These are phyloP conservation scores for Coleophoma eucalyptorum DNA, from an alignment of 2,329 filamentous ascomycete species.

Conservation along the genomic window DNA sequence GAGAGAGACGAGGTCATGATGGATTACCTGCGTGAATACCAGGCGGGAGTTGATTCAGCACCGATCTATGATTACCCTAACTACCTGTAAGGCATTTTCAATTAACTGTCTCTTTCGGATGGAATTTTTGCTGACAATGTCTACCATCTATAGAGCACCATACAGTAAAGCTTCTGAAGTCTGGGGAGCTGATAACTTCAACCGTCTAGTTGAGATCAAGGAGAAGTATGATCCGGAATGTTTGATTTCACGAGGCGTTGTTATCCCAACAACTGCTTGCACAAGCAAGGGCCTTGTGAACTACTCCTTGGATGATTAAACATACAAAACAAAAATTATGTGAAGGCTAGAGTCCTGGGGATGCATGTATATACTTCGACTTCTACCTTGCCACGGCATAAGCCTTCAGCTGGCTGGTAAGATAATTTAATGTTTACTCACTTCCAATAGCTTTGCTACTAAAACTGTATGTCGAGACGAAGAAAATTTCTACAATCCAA, in stretches of 20 bases:
- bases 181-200: background rate
- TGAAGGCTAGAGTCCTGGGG: no score
- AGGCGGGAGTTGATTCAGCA: background rate
- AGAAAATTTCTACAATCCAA: background rate
- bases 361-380: no score
- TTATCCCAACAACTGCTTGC: slow-evolving; percentile 1
- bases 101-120: background rate
- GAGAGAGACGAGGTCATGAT: slow-evolving; percentile 1
- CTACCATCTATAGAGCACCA: background rate
- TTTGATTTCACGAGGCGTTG: background rate
- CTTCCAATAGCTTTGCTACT: no score
- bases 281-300: background rate
- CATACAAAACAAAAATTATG: background rate
- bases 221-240: background rate
- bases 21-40: slow-evolving; percentile 3
- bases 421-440: no score
- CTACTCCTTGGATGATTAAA: background rate
- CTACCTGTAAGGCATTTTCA: background rate
- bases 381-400: no score
- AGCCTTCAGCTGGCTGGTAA: no score
- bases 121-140: background rate
- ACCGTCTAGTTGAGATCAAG: background rate
- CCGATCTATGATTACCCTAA: slow-evolving; percentile 2
- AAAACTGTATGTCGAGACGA: no score
- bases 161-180: slow-evolving; percentile 1